Conservation (phyloP, 768 basidiomycete species). For the Boletus speciosus region DNA sequence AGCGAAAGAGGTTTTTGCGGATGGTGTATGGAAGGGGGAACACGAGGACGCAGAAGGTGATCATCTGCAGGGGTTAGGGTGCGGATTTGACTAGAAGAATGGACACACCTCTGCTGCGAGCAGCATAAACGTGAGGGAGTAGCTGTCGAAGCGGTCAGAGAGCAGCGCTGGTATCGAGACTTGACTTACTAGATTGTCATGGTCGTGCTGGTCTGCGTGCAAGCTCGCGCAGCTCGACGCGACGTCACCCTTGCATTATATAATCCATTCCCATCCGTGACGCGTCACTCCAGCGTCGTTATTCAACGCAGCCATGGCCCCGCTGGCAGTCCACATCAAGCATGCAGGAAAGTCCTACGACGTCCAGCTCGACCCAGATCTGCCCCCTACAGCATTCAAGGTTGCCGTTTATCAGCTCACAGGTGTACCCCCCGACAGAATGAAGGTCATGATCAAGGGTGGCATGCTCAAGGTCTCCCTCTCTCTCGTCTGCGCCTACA, state of each 20-base stretch:
- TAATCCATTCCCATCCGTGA: constrained; percentile 31
- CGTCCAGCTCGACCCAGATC: constrained; percentile 68
- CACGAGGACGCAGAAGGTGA: constrained; percentile 80
- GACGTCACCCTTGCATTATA: constrained; percentile 29
- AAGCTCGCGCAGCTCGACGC: not conserved
- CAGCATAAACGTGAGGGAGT: constrained; percentile 76
- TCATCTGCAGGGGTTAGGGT: constrained; percentile 48
- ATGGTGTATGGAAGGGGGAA: constrained; percentile 78
- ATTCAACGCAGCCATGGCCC: constrained; percentile 49
- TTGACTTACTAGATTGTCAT: constrained; percentile 49
- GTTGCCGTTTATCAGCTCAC: constrained; percentile 76
- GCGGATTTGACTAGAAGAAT: not conserved
- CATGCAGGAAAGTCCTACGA: constrained; percentile 81
- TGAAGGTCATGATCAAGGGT: constrained; percentile 98
- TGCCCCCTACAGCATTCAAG: constrained; percentile 74
- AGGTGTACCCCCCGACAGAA: constrained; percentile 84
- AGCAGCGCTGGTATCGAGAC: not conserved
- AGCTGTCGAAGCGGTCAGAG: constrained; percentile 40
- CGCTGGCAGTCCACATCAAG: constrained; percentile 78
- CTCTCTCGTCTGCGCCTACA: not conserved
- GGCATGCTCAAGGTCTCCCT: constrained; percentile 75
- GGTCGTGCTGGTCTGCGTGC: not conserved
- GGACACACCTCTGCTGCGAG: constrained; percentile 65
- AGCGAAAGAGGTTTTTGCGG: constrained; percentile 66
- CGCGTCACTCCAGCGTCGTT: constrained; percentile 15